These are phyloP conservation scores for Cyberlindnera americana DNA, from an alignment of 805 yeast species.

Conservation along the genomic window DNA sequence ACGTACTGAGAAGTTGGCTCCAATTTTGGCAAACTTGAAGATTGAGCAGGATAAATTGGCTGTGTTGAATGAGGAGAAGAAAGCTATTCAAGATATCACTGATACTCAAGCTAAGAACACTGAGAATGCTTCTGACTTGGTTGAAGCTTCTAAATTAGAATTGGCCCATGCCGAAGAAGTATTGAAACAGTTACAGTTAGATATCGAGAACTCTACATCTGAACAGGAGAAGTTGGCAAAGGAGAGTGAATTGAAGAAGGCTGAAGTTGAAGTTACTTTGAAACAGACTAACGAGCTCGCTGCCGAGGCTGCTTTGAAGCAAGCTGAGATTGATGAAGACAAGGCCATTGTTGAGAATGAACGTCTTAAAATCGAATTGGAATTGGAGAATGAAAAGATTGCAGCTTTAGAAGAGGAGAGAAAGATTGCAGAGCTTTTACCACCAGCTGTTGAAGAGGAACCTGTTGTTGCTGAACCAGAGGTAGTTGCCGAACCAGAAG, in stretches of 20 bases:
- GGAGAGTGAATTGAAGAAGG: conserved; percentile 30
- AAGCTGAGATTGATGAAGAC: conserved; percentile 35
- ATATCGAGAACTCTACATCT: conserved; percentile 28
- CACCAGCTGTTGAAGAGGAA: conserved; percentile 25
- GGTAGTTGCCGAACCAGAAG: background rate
- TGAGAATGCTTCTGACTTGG: conserved; percentile 38
- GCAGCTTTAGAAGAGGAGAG: conserved; percentile 34
- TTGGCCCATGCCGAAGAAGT: conserved; percentile 35
- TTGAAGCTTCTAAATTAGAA: conserved; percentile 42
- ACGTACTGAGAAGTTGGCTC: conserved; percentile 51
- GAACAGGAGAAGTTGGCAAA: conserved; percentile 31
- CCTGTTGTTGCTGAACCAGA: background rate
- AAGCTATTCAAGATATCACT: conserved; percentile 42
- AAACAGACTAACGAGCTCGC: conserved; percentile 36
- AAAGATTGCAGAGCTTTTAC: conserved; percentile 37
- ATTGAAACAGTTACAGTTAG: conserved; percentile 32
- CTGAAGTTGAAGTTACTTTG: conserved; percentile 31
- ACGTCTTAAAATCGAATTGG: conserved; percentile 32
- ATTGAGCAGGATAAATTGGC: conserved; percentile 46
- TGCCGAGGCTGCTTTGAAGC: conserved; percentile 34
- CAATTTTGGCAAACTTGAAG: conserved; percentile 49
- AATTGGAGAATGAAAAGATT: conserved; percentile 35
- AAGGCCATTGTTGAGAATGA: conserved; percentile 36
- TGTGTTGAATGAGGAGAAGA: conserved; percentile 48
- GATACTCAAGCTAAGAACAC: conserved; percentile 42